These are phyloP conservation scores for Teratosphaeriaceae sp. DNA, from an alignment of 2,329 filamentous ascomycete species.

Conservation along the genomic window DNA sequence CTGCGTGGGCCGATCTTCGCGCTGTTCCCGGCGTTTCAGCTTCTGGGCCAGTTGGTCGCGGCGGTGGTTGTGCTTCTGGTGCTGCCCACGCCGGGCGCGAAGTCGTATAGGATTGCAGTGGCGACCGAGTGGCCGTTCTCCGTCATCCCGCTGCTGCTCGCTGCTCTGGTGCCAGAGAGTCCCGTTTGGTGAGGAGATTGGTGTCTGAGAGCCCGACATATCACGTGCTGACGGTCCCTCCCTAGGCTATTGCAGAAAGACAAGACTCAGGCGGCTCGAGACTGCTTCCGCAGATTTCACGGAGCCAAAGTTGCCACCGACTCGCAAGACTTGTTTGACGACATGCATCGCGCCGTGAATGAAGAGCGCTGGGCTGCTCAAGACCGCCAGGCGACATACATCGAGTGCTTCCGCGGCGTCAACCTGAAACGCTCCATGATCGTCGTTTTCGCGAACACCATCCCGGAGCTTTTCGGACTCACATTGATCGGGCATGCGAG, in stretches of 20 bases:
- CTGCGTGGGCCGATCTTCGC: slow-evolving; percentile 44
- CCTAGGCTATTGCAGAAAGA: slow-evolving; percentile 36
- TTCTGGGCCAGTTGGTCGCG: slow-evolving; percentile 44
- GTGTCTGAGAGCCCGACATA: neutral
- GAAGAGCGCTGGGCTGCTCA: slow-evolving; percentile 23
- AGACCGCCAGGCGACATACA: slow-evolving; percentile 20
- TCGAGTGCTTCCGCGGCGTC: slow-evolving; percentile 30
- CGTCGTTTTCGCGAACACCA: slow-evolving; percentile 29
- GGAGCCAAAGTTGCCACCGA: neutral
- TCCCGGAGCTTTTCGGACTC: slow-evolving; percentile 31
- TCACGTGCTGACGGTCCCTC: too few species aligned
- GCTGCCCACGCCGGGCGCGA: slow-evolving; percentile 19
- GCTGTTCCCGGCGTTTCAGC: slow-evolving; percentile 44
- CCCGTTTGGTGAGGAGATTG: slow-evolving; percentile 34
- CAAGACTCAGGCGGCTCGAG: slow-evolving; percentile 16
- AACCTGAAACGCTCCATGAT: slow-evolving; percentile 33
- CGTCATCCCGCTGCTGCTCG: slow-evolving; percentile 36
- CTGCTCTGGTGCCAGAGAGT: slow-evolving; percentile 45
- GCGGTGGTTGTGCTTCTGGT: slow-evolving; percentile 36
- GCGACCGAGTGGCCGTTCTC: slow-evolving; percentile 42
- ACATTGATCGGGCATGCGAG: slow-evolving; percentile 29
- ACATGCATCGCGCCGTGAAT: slow-evolving; percentile 7
- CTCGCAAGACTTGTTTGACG: slow-evolving; percentile 24
- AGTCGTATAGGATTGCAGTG: slow-evolving; percentile 37
- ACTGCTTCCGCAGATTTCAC: slow-evolving; percentile 1